These are phyloP conservation scores for Diplodia mutila DNA, from an alignment of 2,329 filamentous ascomycete species.

Conservation along the genomic window DNA sequence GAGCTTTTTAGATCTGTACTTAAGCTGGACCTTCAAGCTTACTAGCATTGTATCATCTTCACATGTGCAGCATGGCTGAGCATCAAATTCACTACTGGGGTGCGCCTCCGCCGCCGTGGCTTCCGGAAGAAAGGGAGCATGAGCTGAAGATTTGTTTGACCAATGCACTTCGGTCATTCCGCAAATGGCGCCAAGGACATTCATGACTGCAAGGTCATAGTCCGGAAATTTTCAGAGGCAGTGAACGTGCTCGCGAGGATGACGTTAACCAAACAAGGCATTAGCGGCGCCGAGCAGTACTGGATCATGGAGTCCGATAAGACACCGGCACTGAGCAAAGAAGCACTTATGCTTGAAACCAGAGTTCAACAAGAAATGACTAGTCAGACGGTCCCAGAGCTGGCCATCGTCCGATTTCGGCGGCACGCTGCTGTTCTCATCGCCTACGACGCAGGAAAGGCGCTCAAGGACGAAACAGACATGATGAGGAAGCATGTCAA, in stretches of 20 bases:
- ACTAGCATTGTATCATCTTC: too few relatives aligned
- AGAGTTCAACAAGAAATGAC: background rate
- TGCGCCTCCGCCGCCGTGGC: background rate
- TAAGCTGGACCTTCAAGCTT: background rate
- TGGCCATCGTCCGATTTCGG: background rate
- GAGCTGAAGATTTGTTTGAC: background rate
- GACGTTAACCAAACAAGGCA: background rate
- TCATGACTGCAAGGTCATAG: background rate
- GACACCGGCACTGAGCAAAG: background rate
- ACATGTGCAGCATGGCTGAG: background rate
- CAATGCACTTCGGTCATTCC: background rate
- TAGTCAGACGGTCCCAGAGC: background rate
- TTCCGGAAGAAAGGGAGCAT: background rate
- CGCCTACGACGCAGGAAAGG: background rate
- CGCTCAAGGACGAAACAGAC: background rate
- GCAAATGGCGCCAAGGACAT: background rate
- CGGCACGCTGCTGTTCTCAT: background rate
- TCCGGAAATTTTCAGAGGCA: background rate
- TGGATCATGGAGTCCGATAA: background rate
- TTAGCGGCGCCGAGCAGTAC: background rate
- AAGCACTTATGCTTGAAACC: background rate
- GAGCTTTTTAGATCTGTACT: background rate
- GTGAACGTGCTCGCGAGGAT: background rate
- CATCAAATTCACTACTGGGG: background rate
- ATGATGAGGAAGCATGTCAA: background rate